These are phyloP conservation scores for Cyberlindnera saturnus DNA, from an alignment of 805 yeast species.

Conservation along the genomic window DNA sequence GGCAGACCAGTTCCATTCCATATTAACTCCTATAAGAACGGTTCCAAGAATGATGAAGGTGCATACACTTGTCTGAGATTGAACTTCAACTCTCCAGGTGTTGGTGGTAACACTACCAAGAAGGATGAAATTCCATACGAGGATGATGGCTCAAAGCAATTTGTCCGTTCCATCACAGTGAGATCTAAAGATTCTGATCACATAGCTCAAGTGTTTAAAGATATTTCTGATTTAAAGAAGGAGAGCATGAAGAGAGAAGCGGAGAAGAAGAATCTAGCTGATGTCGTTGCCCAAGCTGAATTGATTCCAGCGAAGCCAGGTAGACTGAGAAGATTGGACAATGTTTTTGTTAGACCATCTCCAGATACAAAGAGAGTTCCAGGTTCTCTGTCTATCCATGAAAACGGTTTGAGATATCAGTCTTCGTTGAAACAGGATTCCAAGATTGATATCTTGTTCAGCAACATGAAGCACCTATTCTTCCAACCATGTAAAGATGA, in stretches of 20 bases:
- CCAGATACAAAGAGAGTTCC: constrained; percentile 97
- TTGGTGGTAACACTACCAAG: constrained; percentile 61
- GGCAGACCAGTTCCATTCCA: constrained; percentile 99
- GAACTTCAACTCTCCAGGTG: constrained; percentile 91
- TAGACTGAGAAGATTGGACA: constrained; percentile 81
- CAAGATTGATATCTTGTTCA: constrained; percentile 78
- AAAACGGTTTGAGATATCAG: constrained; percentile 92
- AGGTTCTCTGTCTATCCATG: constrained; percentile 86
- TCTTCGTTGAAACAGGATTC: constrained; percentile 82
- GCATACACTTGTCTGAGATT: constrained; percentile 86
- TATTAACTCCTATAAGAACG: constrained; percentile 88
- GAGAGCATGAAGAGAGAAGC: constrained; percentile 86
- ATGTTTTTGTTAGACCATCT: constrained; percentile 87
- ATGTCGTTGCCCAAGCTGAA: constrained; percentile 88
- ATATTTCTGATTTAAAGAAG: constrained; percentile 87
- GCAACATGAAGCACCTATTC: constrained; percentile 87
- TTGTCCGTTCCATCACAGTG: constrained; percentile 78
- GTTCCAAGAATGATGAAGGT: constrained; percentile 94
- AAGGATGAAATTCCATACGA: constrained; percentile 87
- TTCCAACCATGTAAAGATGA: constrained; percentile 97
- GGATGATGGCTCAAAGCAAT: constrained; percentile 78
- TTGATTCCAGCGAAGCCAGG: constrained; percentile 77
- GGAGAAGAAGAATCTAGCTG: constrained; percentile 87
- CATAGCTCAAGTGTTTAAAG: constrained; percentile 83
- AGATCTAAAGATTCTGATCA: constrained; percentile 89